These are phyloP conservation scores for Cyclostephanos tholiformis DNA, from an alignment of 108 stramenopile species.

Conservation along the genomic window DNA sequence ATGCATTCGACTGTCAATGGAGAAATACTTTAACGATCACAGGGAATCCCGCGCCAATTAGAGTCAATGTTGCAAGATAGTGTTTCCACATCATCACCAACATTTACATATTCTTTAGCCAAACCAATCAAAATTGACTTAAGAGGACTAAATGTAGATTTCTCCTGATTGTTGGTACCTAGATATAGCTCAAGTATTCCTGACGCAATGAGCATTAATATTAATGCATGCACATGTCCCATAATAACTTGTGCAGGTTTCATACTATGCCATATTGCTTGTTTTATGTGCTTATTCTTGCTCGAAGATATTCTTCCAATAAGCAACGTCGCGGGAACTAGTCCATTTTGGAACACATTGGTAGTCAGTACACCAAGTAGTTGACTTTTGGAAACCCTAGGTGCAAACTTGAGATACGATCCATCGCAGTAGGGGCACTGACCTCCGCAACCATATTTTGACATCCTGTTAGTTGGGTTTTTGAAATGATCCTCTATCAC, in stretches of 20 bases:
- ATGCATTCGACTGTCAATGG: too few species aligned
- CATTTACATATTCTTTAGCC: background rate
- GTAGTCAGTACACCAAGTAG: background rate
- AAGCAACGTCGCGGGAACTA: background rate
- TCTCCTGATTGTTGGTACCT: too few species aligned
- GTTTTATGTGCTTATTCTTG: background rate
- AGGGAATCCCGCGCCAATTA: background rate
- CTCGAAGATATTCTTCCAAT: background rate
- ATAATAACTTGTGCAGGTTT: background rate
- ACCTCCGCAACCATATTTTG: background rate
- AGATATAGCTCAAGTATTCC: too few species aligned
- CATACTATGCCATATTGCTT: background rate
- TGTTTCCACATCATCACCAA: background rate
- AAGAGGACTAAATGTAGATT: too few species aligned
- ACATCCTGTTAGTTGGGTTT: background rate
- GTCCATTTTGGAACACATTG: background rate
- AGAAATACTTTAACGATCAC: background rate
- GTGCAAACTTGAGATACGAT: background rate
- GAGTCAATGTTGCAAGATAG: background rate
- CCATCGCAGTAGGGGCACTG: background rate
- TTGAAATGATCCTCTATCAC: constrained; percentile 15
- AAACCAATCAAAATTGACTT: background rate
- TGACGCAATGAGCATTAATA: too few species aligned
- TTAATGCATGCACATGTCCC: too few species aligned
- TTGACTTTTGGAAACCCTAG: background rate